Base-by-base conservation (phyloP, 2,329 filamentous ascomycete genomes). In the Penicillium crustosum region DNA sequence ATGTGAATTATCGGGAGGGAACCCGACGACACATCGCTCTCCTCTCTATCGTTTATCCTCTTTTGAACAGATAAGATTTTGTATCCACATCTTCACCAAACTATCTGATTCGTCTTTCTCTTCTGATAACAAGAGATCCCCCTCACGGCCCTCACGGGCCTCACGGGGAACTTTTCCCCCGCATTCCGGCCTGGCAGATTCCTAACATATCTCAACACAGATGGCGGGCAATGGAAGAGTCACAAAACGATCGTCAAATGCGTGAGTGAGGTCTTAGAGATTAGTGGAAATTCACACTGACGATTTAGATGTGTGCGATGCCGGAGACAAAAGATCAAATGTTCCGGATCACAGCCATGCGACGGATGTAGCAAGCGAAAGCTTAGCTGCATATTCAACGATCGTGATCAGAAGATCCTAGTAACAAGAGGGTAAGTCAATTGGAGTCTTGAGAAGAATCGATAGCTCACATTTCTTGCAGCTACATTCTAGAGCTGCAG, bases 381-480 rank as follows among this genome's bases (percentile, higher is more conserved):
- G n/a, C 65, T 78, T 19, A 59, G 69, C 1, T 80, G 78, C 53
- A 68, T 70, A 6, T 80, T 80, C 50, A 76, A 80, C 57, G 77
- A 80, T 39, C 72, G 74, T n/a, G 76, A 80, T 38, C 77, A 81
- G 49, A 82, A 81, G 60, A 71, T 82, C 15, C 65, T 82, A 4
- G 79, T 83, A 4, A 80, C 79, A 15, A 72, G 73, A 68, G 77
- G 77, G 79, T 80, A 62, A 8, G 29, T 57, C 4, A 47, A 35
- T 12, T 43, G n/a, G 9, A 29, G 6, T n/a, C 5, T 27, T 27
- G 8, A 19, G 17, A 55, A 50, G 29, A 21, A 49, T 43, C 52
- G 17, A 38, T 49, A 10, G 6, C 55, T 60, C 54, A 58, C 44
- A 10, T 19, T 53, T 47, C 21, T 27, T 35, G 12, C 45, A 77